These are phyloP conservation scores for Magnusiomyces fungicola DNA, from an alignment of 1,139 yeast genomes.

Conservation along the genomic window DNA sequence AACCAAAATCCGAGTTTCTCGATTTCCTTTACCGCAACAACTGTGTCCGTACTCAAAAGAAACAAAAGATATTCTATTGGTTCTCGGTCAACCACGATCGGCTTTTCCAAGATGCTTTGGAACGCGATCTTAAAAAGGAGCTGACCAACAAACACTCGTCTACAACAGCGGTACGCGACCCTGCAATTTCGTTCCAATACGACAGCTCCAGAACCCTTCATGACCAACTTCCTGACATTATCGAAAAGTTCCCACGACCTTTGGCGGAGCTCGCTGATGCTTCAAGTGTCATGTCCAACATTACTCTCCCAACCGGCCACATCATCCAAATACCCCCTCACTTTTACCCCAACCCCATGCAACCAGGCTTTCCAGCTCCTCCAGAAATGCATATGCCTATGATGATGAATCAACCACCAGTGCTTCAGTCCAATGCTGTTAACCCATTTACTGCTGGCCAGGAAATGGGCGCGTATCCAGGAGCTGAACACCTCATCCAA, in stretches of 20 bases:
- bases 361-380: not conserved
- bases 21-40: constrained; percentile 79
- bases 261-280: constrained; percentile 32
- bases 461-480: constrained; percentile 6
- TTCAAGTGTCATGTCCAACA: constrained; percentile 20
- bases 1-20: constrained; percentile 79
- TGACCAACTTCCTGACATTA: constrained; percentile 32
- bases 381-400: constrained; percentile 6
- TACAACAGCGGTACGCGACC: constrained; percentile 37
- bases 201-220: constrained; percentile 33
- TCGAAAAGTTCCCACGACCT: constrained; percentile 28
- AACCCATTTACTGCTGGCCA: constrained; percentile 6
- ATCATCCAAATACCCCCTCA: constrained; percentile 11
- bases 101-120: constrained; percentile 87
- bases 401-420: constrained; percentile 6
- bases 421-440: constrained; percentile 9
- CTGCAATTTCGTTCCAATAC: constrained; percentile 36
- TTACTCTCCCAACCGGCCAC: constrained; percentile 11
- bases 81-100: constrained; percentile 92
- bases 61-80: constrained; percentile 96
- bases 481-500: not conserved
- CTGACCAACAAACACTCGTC: constrained; percentile 31
- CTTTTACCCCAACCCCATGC: constrained; percentile 3
- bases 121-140: constrained; percentile 84
- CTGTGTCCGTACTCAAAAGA: constrained; percentile 90